A percentile compares a stretch with the other conserved stretches of the same genome.
These are phyloP conservation scores for Ehretia macrophylla DNA, from an alignment of 257 asterid species.

Conservation along the genomic window DNA sequence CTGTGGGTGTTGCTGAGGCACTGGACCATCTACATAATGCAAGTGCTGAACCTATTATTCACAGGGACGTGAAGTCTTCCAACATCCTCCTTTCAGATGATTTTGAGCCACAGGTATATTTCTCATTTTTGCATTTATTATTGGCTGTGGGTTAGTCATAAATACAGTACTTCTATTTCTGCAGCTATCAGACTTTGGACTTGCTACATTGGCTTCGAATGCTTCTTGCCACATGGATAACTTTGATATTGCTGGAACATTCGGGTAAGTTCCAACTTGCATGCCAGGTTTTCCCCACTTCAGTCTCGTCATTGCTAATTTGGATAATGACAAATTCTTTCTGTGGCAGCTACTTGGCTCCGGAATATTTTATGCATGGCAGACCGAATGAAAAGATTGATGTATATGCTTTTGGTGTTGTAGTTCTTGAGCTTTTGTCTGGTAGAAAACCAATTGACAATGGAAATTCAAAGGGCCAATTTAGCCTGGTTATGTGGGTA, in stretches of 20 bases:
- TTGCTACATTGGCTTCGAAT: slow-evolving; percentile 70
- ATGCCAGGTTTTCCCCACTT: slow-evolving; percentile 1
- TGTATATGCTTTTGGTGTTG: slow-evolving; percentile 91
- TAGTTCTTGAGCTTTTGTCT: slow-evolving; percentile 84
- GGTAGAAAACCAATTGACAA: slow-evolving; percentile 82
- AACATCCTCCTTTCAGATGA: slow-evolving; percentile 81
- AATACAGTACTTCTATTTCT: slow-evolving; percentile 9
- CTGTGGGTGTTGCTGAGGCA: slow-evolving; percentile 90
- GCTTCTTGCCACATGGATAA: slow-evolving; percentile 47
- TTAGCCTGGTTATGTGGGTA: slow-evolving; percentile 92
- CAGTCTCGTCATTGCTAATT: slow-evolving; percentile 4
- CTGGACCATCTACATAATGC: slow-evolving; percentile 62
- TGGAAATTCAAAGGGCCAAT: slow-evolving; percentile 56
- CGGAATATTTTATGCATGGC: slow-evolving; percentile 85
- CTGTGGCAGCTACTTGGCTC: slow-evolving; percentile 80
- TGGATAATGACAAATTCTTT: not conserved
- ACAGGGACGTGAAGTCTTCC: slow-evolving; percentile 92
- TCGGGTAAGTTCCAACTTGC: slow-evolving; percentile 66
- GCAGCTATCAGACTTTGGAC: slow-evolving; percentile 93
- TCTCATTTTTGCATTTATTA: not conserved
- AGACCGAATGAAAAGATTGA: slow-evolving; percentile 70
- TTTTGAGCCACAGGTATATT: slow-evolving; percentile 83
- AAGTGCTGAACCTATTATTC: slow-evolving; percentile 53
- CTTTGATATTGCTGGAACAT: slow-evolving; percentile 84
- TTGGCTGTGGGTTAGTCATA: not conserved